Percentiles rank a stretch among this genome's conserved stretches.
Evolutionary conservation across 2,329 filamentous ascomycete genomes (phyloP).

Genomic region (Botrytis medusae): DNA sequence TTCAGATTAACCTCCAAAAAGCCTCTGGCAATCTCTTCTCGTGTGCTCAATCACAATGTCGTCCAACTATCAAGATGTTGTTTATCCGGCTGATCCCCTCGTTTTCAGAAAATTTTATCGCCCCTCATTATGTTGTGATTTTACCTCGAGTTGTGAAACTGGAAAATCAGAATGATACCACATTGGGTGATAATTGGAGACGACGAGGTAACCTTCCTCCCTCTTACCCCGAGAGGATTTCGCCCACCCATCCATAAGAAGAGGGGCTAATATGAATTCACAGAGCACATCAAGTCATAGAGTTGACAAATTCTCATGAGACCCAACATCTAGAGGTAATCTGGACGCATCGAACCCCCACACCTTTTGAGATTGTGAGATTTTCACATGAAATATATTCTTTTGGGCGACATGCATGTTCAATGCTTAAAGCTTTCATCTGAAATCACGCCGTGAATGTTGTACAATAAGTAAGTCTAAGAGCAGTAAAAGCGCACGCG

Average conservation of each 20-base stretch:
- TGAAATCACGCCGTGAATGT: not conserved
- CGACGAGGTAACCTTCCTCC: not conserved
- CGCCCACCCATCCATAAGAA: not conserved
- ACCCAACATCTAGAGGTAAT: not conserved
- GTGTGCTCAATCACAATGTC: not conserved
- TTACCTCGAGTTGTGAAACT: conserved; percentile 5
- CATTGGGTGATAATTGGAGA: conserved; percentile 5
- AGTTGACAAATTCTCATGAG: not conserved
- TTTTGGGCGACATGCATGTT: conserved; percentile 8
- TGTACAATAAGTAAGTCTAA: not conserved
- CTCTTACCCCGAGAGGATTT: not conserved
- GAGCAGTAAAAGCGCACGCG: conserved; percentile 16
- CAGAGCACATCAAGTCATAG: not conserved
- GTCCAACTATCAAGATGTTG: not conserved
- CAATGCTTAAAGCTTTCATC: not conserved
- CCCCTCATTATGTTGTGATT: not conserved
- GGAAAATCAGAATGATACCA: not conserved
- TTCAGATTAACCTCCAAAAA: not conserved
- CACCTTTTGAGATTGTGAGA: not conserved
- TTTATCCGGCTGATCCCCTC: not conserved
- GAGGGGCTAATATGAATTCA: not conserved
- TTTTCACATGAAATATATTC: not conserved
- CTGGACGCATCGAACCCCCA: not conserved
- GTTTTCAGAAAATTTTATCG: not conserved
- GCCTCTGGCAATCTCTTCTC: not conserved